phyloP scores from a whole-genome alignment of 768 basidiomycete species.

The Hygrocybe coccinea region DNA sequence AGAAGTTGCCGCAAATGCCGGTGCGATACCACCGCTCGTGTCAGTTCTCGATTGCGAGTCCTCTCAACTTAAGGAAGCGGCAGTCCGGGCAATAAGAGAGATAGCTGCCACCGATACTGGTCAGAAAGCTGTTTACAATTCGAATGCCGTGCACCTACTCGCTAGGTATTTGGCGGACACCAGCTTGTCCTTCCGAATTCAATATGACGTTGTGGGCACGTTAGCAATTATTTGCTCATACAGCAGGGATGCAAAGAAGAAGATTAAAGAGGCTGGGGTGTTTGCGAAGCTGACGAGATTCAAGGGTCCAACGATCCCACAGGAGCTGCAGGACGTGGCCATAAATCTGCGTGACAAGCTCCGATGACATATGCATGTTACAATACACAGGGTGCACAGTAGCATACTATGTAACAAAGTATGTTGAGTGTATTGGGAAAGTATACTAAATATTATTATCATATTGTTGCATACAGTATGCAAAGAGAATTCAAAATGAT shows the following conservation, averaged over 20 bases:
- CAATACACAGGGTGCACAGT: no score
- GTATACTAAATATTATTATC: no score
- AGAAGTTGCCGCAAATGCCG: background rate
- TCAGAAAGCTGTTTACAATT: background rate
- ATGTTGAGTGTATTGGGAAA: no score
- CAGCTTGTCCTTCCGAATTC: background rate
- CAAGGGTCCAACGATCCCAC: background rate
- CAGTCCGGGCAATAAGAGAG: background rate
- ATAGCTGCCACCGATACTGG: background rate
- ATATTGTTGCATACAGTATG: no score
- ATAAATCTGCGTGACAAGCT: background rate
- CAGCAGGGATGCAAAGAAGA: background rate
- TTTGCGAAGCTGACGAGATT: background rate
- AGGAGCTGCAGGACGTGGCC: background rate
- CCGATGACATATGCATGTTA: no score
- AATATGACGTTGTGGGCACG: background rate
- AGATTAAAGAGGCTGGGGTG: background rate
- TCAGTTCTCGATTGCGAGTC: background rate
- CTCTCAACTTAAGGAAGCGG: background rate
- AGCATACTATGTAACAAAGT: no score
- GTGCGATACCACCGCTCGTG: slow-evolving; percentile 1
- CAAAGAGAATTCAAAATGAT: no score
- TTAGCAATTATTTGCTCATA: background rate
- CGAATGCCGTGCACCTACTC: background rate
- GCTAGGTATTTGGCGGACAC: background rate